Evolutionary conservation across 1,284 basidiomycete genomes (phyloP).

Genomic region (Puccinia brachypodii): DNA sequence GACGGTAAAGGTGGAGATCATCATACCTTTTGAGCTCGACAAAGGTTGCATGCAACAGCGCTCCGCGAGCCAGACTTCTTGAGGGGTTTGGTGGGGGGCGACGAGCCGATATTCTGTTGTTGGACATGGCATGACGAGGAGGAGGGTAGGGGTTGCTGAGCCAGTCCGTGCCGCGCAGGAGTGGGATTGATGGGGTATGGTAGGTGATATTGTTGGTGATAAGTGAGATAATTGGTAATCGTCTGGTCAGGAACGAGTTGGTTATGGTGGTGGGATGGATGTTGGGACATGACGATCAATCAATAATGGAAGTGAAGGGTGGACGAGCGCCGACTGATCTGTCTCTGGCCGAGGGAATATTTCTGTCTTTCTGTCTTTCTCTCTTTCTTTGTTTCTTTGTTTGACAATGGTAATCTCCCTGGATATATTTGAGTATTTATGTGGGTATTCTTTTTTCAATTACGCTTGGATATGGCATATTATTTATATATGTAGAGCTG

Average conservation of each 20-base stretch:
- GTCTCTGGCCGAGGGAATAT: too few species aligned
- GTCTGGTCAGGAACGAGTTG: background rate
- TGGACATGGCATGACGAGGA: background rate
- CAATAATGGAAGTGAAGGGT: too few species aligned
- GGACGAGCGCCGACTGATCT: too few species aligned
- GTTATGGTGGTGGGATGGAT: background rate
- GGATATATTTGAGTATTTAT: too few species aligned
- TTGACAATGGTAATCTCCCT: too few species aligned
- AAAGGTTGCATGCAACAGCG: conserved; percentile 29
- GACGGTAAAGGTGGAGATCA: background rate
- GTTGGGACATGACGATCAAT: background rate
- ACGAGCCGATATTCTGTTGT: background rate
- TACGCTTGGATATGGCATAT: too few species aligned
- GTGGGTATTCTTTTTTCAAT: too few species aligned
- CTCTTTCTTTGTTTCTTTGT: too few species aligned
- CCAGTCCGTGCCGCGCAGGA: background rate
- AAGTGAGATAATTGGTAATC: background rate
- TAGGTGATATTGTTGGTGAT: background rate
- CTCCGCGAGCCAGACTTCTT: conserved; percentile 36
- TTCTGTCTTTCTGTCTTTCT: too few species aligned
- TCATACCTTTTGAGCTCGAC: conserved; percentile 36
- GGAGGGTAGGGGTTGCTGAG: background rate
- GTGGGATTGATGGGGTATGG: background rate
- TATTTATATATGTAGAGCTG: too few species aligned
- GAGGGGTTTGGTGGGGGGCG: background rate